Conservation (phyloP, 352 stramenopile genomes). For the Blastocystis sp. region DNA sequence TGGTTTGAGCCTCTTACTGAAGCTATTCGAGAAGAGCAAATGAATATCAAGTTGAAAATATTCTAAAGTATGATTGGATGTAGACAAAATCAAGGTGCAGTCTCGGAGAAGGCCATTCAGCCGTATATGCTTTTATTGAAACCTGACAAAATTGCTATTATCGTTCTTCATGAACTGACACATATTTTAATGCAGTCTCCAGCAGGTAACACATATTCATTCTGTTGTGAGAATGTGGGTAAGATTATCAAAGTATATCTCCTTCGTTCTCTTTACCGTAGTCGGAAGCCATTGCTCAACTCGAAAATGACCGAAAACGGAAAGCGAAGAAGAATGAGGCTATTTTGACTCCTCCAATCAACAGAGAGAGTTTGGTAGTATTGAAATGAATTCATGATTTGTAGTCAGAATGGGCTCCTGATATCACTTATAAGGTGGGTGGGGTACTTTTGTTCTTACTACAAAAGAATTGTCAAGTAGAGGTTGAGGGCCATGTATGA, state of each 20-base stretch:
- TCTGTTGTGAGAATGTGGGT: conserved; percentile 58
- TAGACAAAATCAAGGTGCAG: conserved; percentile 24
- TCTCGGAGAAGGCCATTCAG: conserved; percentile 52
- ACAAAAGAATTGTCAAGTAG: conserved; percentile 72
- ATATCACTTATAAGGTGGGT: conserved; percentile 65
- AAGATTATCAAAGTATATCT: conserved; percentile 65
- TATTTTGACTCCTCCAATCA: conserved; percentile 5
- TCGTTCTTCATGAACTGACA: conserved; percentile 70
- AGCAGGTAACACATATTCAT: conserved; percentile 65
- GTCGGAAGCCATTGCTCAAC: conserved; percentile 31
- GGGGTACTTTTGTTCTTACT: conserved; percentile 74
- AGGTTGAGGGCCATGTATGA: conserved; percentile 63
- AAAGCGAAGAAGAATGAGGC: conserved; percentile 45
- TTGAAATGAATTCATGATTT: background rate
- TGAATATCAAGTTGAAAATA: conserved; percentile 27
- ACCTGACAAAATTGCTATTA: conserved; percentile 74
- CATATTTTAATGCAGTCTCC: conserved; percentile 66
- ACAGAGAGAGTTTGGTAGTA: background rate
- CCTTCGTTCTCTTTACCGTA: conserved; percentile 62
- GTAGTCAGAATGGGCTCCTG: conserved; percentile 41
- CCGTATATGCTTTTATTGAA: conserved; percentile 71
- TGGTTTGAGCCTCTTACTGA: conserved; percentile 64
- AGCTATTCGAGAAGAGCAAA: conserved; percentile 64
- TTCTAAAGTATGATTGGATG: background rate
- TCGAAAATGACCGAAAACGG: conserved; percentile 28